A percentile compares a stretch with the other conserved stretches of the same genome.
phyloP scores from a whole-genome alignment of 2,329 filamentous ascomycete species.

The Raffaelea ambrosiae region DNA sequence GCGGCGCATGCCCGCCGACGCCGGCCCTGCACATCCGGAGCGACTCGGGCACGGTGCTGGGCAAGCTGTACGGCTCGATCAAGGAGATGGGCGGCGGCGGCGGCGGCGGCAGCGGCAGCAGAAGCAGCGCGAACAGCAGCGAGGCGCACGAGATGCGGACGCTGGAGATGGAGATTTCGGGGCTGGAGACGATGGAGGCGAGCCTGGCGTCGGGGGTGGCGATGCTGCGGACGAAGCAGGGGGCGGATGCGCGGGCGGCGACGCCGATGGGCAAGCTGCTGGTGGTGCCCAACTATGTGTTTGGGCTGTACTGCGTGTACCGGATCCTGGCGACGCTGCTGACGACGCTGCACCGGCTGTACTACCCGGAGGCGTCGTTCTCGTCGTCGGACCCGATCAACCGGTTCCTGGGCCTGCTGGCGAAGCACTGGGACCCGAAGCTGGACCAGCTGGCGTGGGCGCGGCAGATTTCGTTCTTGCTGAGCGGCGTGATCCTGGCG shows the following conservation, averaged over 20 bases:
- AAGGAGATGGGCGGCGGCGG: slow-evolving; percentile 37
- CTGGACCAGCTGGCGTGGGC: slow-evolving; percentile 78
- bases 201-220: slow-evolving; percentile 59
- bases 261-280: slow-evolving; percentile 59
- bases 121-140: slow-evolving; percentile 22
- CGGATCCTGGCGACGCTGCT: slow-evolving; percentile 66
- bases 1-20: background rate
- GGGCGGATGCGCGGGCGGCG: slow-evolving; percentile 56
- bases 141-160: slow-evolving; percentile 54
- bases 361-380: slow-evolving; percentile 42
- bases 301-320: slow-evolving; percentile 78
- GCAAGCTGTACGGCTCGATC: slow-evolving; percentile 60
- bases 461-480: slow-evolving; percentile 73
- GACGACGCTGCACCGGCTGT: slow-evolving; percentile 55
- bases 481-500: slow-evolving; percentile 75
- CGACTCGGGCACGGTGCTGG: slow-evolving; percentile 46
- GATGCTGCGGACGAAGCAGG: slow-evolving; percentile 53
- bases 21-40: slow-evolving; percentile 23
- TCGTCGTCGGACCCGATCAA: slow-evolving; percentile 74
- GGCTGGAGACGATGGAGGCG: slow-evolving; percentile 70
- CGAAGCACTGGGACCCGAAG: slow-evolving; percentile 74
- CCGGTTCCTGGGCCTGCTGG: slow-evolving; percentile 69
- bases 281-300: slow-evolving; percentile 54
- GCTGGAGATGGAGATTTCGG: slow-evolving; percentile 67
- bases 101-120: slow-evolving; percentile 22